Evolutionary conservation across 208 protist species (phyloP).

Genomic region (Wallacemonas sp.): DNA sequence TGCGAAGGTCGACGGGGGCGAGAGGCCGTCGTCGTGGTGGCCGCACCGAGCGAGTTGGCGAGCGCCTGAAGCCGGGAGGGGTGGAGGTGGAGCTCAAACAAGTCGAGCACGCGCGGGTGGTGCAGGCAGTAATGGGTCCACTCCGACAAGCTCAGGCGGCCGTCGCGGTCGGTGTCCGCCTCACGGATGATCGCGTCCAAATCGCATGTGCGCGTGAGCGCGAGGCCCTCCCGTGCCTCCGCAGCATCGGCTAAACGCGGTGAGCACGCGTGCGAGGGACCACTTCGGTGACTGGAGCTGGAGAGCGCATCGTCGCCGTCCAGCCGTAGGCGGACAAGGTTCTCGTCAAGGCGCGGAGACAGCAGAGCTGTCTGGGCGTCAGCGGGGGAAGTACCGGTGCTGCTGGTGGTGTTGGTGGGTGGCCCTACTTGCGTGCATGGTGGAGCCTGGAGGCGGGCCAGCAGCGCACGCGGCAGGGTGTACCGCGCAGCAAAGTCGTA

Average conservation of each 20-base stretch:
- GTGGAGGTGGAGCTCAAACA: slow-evolving; percentile 31
- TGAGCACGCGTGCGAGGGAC: no score
- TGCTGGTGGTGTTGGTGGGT: background rate
- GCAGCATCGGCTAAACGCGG: no score
- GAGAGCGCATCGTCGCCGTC: background rate
- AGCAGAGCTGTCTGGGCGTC: background rate
- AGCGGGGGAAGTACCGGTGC: background rate
- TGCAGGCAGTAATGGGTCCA: slow-evolving; percentile 52
- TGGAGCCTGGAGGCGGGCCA: background rate
- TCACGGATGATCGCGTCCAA: slow-evolving; percentile 38
- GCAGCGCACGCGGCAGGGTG: slow-evolving; percentile 8
- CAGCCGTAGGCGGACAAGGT: background rate
- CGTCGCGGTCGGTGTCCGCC: slow-evolving; percentile 56
- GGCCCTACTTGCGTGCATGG: background rate
- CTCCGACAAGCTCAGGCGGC: slow-evolving; percentile 48
- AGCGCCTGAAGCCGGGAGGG: background rate
- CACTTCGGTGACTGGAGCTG: background rate
- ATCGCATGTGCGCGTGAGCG: slow-evolving; percentile 1
- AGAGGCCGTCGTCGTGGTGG: no score
- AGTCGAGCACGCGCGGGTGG: slow-evolving; percentile 40
- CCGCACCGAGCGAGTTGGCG: no score
- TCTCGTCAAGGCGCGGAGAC: slow-evolving; percentile 9
- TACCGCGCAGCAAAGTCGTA: slow-evolving; percentile 27
- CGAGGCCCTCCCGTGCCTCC: background rate
- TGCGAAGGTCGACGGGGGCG: no score